Base-by-base conservation (phyloP, 2,329 filamentous ascomycete genomes). In the Arthrobotrys iridis region DNA sequence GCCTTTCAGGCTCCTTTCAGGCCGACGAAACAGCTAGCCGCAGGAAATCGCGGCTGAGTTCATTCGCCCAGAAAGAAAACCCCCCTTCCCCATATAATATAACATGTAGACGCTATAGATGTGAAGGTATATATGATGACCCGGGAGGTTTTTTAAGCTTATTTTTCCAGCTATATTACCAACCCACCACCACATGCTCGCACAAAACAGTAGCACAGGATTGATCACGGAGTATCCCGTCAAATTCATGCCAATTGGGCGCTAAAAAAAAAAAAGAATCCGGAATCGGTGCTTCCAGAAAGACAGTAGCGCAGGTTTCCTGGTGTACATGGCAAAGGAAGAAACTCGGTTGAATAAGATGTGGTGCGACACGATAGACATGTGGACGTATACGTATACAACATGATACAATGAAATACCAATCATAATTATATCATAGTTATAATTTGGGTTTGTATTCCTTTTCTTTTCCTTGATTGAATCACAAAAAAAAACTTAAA, bases 71-170 rank as follows among this genome's bases (percentile, higher is more conserved):
- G n/a, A 13, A 26, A n/a, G n/a, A n/a, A n/a, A n/a, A n/a, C n/a
- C n/a, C n/a, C n/a, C n/a, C n/a, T n/a, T n/a, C n/a, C n/a, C n/a
- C 15, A 46, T 24, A 46, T 10, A n/a, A 26, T 30, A 24, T 50
- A 50, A n/a, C n/a, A 52, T 20, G 46, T 52, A n/a, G 45, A 28
- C 45, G 22, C 13, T 48, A 48, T n/a, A 8, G 45, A 28, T 15
- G 3, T 33, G 5, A 10, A 28, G 28, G 46, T 18, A 11, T 24
- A 26, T 20, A 52, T 52, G 46, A 52, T 26, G 46, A 52, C 48
- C 50, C 63, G 63, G 64, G 64, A 30, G 46, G 52, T 46, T 52
- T 67, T 67, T 68, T 68, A 68, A 68, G 64, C 64, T 68, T 68
- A 68, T 59, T 15, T 37, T 50, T 65, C 43, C 13, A n/a, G n/a